Conservation (phyloP, 768 basidiomycete genomes). For the Suillus clintonianus region DNA sequence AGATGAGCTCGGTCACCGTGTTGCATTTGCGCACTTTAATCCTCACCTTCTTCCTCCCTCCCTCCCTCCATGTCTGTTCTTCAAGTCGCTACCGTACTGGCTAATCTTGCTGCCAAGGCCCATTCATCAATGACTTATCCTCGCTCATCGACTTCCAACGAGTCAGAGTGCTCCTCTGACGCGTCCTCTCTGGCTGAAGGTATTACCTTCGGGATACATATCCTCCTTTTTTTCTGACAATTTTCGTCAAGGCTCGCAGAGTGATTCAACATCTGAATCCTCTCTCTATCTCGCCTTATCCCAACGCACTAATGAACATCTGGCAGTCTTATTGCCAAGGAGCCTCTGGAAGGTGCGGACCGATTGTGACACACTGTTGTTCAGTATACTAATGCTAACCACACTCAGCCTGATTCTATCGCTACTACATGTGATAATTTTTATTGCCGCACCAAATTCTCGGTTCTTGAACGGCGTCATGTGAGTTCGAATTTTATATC, state of each 20-base stretch:
- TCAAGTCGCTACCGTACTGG: conserved; percentile 18
- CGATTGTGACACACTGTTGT: conserved; percentile 4
- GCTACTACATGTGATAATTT: conserved; percentile 73
- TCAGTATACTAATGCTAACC: conserved; percentile 10
- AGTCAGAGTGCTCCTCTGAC: conserved; percentile 17
- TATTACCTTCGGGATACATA: conserved; percentile 2
- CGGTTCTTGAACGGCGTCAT: conserved; percentile 73
- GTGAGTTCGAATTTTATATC: conserved; percentile 41
- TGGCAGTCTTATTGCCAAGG: conserved; percentile 72
- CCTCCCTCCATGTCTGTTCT: conserved; percentile 30
- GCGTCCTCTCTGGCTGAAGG: conserved; percentile 19
- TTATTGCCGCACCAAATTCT: conserved; percentile 64
- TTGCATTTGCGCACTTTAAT: conserved; percentile 2
- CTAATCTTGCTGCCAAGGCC: conserved; percentile 29
- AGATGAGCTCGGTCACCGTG: conserved; percentile 7
- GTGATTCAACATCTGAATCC: conserved; percentile 16
- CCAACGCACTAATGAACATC: conserved; percentile 60
- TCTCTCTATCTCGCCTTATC: conserved; percentile 16
- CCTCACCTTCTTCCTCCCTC: conserved; percentile 12
- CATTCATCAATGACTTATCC: not conserved
- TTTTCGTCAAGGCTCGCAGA: conserved; percentile 20
- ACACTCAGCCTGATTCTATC: conserved; percentile 56
- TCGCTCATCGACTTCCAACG: conserved; percentile 6
- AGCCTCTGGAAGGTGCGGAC: conserved; percentile 70
- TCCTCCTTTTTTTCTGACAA: not conserved